Evolutionary conservation across 352 stramenopile genomes (phyloP).

Genomic region (Phytophthora crassamura): DNA sequence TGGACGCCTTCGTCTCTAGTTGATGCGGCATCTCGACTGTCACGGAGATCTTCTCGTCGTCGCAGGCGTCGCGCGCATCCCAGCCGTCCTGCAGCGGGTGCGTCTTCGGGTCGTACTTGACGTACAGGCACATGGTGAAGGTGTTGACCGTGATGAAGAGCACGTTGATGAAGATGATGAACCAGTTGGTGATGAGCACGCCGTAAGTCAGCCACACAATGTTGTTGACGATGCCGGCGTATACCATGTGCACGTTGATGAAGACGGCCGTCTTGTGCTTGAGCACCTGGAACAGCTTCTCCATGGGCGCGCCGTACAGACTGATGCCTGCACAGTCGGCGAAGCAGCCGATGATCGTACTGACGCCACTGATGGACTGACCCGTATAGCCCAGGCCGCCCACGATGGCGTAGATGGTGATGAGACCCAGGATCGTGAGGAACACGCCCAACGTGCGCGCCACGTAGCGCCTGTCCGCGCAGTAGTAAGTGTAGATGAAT

Average conservation of each 20-base stretch:
- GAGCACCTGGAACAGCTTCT: slow-evolving; percentile 50
- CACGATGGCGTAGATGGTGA: slow-evolving; percentile 51
- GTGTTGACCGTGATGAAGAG: slow-evolving; percentile 44
- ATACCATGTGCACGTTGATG: slow-evolving; percentile 61
- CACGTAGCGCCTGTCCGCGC: slow-evolving; percentile 42
- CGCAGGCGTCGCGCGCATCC: slow-evolving; percentile 5
- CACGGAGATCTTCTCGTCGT: slow-evolving; percentile 17
- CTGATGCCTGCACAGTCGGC: slow-evolving; percentile 43
- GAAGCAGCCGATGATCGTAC: slow-evolving; percentile 36
- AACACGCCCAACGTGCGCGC: slow-evolving; percentile 30
- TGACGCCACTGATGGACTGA: slow-evolving; percentile 32
- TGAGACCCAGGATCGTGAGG: slow-evolving; percentile 23
- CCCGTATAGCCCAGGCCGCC: slow-evolving; percentile 41
- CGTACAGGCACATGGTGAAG: slow-evolving; percentile 40
- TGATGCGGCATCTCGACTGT: slow-evolving; percentile 21
- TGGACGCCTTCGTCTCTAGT: slow-evolving; percentile 22
- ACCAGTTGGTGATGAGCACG: slow-evolving; percentile 43
- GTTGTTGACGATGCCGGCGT: slow-evolving; percentile 56
- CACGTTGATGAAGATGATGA: slow-evolving; percentile 44
- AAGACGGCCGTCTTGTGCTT: slow-evolving; percentile 50
- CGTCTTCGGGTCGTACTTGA: slow-evolving; percentile 36
- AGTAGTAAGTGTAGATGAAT: slow-evolving; percentile 61
- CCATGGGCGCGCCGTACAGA: slow-evolving; percentile 48
- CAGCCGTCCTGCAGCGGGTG: slow-evolving; percentile 25
- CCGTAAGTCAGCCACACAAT: slow-evolving; percentile 46